phyloP scores from a whole-genome alignment of 2,329 filamentous ascomycete species.

The Xylaria polymorpha region DNA sequence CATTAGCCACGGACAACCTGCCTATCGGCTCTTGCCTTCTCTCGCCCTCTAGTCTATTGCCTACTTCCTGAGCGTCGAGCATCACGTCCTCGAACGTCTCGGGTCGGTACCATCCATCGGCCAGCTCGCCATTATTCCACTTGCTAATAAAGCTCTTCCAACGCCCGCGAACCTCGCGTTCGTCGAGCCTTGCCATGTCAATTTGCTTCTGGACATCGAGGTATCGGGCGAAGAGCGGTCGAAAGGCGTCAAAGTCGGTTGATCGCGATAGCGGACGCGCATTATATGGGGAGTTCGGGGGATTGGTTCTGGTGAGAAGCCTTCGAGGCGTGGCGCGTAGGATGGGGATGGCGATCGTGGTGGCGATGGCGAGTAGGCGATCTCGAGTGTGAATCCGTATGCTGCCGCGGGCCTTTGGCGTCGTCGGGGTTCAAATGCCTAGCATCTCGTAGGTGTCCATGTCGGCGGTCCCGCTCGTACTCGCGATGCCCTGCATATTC shows the following conservation, averaged over 20 bases:
- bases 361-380: conserved; percentile 29
- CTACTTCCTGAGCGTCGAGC: conserved; percentile 10
- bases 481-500: conserved; percentile 4
- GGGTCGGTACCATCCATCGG: conserved; percentile 94
- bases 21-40: neutral
- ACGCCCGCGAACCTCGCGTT: conserved; percentile 80
- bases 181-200: conserved; percentile 73
- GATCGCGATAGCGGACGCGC: conserved; percentile 74
- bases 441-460: neutral
- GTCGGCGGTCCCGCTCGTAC: neutral
- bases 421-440: neutral
- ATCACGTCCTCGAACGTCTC: conserved; percentile 65
- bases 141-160: conserved; percentile 95
- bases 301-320: conserved; percentile 17
- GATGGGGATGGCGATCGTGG: conserved; percentile 34
- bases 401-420: neutral
- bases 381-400: conserved; percentile 20
- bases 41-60: neutral
- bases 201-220: conserved; percentile 88
- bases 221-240: conserved; percentile 83
- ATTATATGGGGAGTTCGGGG: conserved; percentile 71
- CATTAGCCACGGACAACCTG: neutral
- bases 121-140: conserved; percentile 91
- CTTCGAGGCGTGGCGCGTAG: conserved; percentile 17
- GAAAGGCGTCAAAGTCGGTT: conserved; percentile 71